A percentile compares a stretch with the other conserved stretches of the same genome.
Conservation (phyloP, 805 yeast genomes). For the Monosporozyma yasuniensis region DNA sequence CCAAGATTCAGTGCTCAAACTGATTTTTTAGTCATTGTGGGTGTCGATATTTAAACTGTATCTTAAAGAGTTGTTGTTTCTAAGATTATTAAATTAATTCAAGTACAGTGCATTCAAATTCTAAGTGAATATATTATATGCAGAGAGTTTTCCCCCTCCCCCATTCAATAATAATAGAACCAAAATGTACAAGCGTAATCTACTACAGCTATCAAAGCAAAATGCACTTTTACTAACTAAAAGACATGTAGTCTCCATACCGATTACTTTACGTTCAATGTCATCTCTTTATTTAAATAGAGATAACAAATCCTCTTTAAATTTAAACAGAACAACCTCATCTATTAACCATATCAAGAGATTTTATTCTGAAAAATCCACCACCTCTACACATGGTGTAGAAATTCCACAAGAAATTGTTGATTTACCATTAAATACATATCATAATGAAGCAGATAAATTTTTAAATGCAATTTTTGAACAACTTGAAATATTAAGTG, state of each 20-base stretch:
- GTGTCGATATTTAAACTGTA: background rate
- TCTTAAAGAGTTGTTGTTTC: background rate
- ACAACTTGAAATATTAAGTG: conserved; percentile 59
- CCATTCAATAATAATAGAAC: no score
- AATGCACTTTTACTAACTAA: background rate
- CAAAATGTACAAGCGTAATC: background rate
- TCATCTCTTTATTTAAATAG: background rate
- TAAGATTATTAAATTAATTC: background rate
- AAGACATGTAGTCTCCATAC: background rate
- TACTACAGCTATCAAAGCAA: background rate
- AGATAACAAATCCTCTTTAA: no score
- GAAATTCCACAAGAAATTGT: conserved; percentile 45
- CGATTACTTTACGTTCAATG: no score
- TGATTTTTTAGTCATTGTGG: background rate
- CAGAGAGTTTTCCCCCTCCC: no score
- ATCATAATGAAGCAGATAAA: conserved; percentile 54
- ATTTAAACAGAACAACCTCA: background rate
- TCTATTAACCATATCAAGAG: background rate
- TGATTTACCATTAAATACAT: conserved; percentile 41
- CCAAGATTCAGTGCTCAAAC: background rate
- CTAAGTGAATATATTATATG: no score
- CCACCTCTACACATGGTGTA: conserved; percentile 43
- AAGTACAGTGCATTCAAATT: background rate
- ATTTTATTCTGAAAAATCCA: conserved; percentile 3
- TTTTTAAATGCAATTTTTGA: conserved; percentile 64